A percentile compares a stretch with the other conserved stretches of the same genome.
Evolutionary conservation across 75 land plant genomes (phyloP).

Genomic region (Sequoiadendron giganteum): DNA sequence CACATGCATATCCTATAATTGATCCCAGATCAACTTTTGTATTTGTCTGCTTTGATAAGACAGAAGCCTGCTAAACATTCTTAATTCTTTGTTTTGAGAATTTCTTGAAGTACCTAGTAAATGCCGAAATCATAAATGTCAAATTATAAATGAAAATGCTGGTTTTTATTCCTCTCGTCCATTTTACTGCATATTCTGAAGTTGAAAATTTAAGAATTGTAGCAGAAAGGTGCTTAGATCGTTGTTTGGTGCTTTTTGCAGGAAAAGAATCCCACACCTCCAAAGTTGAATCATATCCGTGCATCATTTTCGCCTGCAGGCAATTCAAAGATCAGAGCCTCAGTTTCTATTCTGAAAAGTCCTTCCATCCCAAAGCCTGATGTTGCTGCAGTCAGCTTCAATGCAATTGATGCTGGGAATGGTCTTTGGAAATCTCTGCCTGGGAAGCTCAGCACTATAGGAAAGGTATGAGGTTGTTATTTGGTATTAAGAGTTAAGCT

Average conservation of each 20-base stretch:
- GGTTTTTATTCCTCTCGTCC: background rate
- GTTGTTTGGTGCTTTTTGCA: background rate
- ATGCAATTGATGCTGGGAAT: background rate
- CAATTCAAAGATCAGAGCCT: constrained; percentile 4
- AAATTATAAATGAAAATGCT: background rate
- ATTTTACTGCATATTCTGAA: background rate
- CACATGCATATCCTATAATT: background rate
- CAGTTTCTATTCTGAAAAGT: background rate
- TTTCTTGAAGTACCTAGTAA: background rate
- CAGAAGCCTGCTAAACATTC: background rate
- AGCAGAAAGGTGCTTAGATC: background rate
- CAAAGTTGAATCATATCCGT: background rate
- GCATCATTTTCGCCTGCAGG: background rate
- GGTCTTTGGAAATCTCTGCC: constrained; percentile 8
- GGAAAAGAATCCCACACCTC: constrained; percentile 12
- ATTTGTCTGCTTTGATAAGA: background rate
- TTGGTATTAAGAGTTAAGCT: background rate
- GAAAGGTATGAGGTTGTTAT: background rate
- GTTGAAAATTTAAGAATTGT: background rate
- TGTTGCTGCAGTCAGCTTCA: background rate
- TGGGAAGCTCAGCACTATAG: background rate
- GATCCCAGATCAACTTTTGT: background rate
- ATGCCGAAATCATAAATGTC: background rate
- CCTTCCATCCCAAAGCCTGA: constrained; percentile 1
- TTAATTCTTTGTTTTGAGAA: background rate